Evolutionary conservation across 2,329 filamentous ascomycete species (phyloP).

Genomic region (Pyrenochaeta sp.): DNA sequence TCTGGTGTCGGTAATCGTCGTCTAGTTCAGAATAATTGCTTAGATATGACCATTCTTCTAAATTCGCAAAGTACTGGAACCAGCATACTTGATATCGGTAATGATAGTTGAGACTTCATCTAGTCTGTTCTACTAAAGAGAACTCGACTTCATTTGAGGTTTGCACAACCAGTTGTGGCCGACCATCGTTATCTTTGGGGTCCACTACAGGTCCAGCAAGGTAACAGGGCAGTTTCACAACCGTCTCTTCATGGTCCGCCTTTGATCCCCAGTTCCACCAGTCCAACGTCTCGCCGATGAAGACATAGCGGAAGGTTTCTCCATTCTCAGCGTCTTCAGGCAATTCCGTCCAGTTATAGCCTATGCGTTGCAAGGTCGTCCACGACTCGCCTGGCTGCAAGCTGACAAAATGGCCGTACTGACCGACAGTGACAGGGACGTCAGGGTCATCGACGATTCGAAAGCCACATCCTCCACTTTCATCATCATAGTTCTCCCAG

Average conservation of each 20-base stretch:
- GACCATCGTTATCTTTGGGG: constrained; percentile 7
- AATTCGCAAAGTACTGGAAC: too few relatives aligned
- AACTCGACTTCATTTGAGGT: constrained; percentile 6
- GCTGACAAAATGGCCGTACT: constrained; percentile 6
- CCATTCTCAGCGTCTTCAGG: constrained; percentile 5
- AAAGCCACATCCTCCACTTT: constrained; percentile 1
- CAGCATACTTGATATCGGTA: too few relatives aligned
- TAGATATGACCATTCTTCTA: too few relatives aligned
- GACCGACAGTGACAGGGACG: constrained; percentile 2
- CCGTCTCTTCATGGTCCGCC: constrained; percentile 6
- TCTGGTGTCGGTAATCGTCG: too few relatives aligned
- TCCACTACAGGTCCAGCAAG: constrained; percentile 4
- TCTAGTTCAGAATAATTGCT: too few relatives aligned
- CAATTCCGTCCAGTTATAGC: constrained; percentile 1
- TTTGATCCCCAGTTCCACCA: constrained; percentile 11
- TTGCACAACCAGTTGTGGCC: constrained; percentile 3
- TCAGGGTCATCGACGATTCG: constrained; percentile 6
- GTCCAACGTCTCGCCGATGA: constrained; percentile 2
- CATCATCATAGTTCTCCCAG: constrained; percentile 4
- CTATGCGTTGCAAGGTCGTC: constrained; percentile 6
- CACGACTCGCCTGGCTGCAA: constrained; percentile 8
- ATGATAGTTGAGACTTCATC: too few relatives aligned
- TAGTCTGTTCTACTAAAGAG: too few relatives aligned
- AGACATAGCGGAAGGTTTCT: constrained; percentile 2
- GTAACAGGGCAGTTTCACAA: constrained; percentile 9